Evolutionary conservation across 2,329 filamentous ascomycete species (phyloP), one percentile per base, ranked within the genome.

Genomic region (Cladosporium sp.): DNA sequence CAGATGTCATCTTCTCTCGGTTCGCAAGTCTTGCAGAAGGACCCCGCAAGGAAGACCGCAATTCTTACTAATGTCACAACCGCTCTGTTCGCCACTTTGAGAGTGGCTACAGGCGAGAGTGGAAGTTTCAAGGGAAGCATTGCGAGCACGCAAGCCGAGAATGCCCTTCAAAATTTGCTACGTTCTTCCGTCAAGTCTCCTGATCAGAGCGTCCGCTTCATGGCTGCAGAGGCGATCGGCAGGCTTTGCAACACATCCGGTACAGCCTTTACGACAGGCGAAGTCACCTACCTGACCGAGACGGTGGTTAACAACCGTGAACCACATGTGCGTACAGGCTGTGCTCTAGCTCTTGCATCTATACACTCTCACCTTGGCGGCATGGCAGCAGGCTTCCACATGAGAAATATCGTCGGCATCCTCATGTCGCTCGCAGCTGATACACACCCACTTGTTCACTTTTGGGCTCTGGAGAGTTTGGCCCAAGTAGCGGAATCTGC

Each of bases 371-470:
- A 96, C 71, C 89, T 99, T 34, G 95, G 94, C 58, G 93, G 94
- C 57, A 97, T 99, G 92, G 94, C 94, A 54, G 94, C 94, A 56
- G 91, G 92, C 3, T 91, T 94, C 66, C 94, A 99, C 71, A 80
- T 99, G 51, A 97, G 97, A 77, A 97, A 91, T 1, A 97, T 99
- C 50, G 83, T 97, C n/a, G 89, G 93, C 17, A 95, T 99, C 37
- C 78, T 99, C n/a, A 96, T 97, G 89, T 97, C 94, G 7, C 81
- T 99, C 9, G 93, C 91, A 71, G 96, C 92, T 65, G 94, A 99
- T 68, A 90, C 93, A 19, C 94, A 99, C 70, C 92, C 94, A 0
- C 87, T 90, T 0, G 94, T 99, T 8, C 94, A 99, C 73, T 96
- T 93, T 70, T 97, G 92, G 91, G 93, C 95, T 2, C 78, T 99